phyloP scores from a whole-genome alignment of 1,284 basidiomycete genomes.

The Puccinia polysora region DNA sequence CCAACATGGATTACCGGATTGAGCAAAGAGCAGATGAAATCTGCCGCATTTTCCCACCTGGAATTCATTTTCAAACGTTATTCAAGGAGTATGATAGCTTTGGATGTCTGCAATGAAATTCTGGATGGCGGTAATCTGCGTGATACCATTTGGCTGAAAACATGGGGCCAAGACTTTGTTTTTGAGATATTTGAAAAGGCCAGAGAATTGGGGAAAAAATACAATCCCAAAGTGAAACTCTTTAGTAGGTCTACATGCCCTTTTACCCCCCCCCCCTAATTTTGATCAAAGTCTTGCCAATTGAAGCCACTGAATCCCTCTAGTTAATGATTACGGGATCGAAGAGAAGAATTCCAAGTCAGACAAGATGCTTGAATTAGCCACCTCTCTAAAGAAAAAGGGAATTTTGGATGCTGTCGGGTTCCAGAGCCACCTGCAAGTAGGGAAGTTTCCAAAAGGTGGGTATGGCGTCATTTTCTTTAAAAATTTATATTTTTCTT shows the following conservation, averaged over 20 bases:
- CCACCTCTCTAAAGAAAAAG: constrained; percentile 3
- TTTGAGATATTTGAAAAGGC: constrained; percentile 2
- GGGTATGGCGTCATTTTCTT: too few species aligned
- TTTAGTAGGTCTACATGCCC: background rate
- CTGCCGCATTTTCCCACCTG: background rate
- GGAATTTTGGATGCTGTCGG: constrained; percentile 9
- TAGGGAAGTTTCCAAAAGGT: constrained; percentile 19
- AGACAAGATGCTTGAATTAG: constrained; percentile 9
- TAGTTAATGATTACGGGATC: constrained; percentile 18
- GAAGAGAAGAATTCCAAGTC: constrained; percentile 12
- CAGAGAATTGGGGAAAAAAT: background rate
- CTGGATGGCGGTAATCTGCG: background rate
- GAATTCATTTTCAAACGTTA: constrained; percentile 4
- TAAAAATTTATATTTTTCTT: too few species aligned
- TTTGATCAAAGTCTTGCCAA: background rate
- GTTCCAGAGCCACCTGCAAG: constrained; percentile 3
- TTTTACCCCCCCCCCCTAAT: background rate
- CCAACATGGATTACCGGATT: background rate
- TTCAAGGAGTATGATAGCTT: background rate
- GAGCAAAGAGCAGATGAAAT: constrained; percentile 6
- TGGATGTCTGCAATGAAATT: constrained; percentile 22
- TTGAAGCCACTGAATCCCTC: background rate
- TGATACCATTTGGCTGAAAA: background rate
- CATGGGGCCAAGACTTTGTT: constrained; percentile 4
- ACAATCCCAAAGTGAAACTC: background rate